These are phyloP conservation scores for Craterostigma plantagineum DNA, from an alignment of 257 asterid genomes.

Conservation along the genomic window DNA sequence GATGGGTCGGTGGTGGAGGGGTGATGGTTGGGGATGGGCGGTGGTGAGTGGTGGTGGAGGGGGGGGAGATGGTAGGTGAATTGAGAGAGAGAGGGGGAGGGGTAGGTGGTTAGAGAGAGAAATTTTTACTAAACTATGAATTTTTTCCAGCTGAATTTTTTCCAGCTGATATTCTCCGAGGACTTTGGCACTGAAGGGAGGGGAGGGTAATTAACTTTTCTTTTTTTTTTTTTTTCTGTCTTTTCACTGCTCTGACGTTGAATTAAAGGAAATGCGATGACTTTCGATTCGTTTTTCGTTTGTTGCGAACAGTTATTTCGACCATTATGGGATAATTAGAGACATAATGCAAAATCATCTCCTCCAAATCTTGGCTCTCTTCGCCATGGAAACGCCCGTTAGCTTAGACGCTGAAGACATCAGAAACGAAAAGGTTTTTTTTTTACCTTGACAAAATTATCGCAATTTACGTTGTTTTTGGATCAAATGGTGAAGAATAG, in stretches of 20 bases:
- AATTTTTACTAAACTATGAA: no score
- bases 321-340: slow-evolving; percentile 83
- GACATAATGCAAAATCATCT: slow-evolving; percentile 97
- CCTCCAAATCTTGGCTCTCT: slow-evolving; percentile 87
- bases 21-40: no score
- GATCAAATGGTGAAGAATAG: no score
- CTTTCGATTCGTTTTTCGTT: slow-evolving; percentile 3
- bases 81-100: no score
- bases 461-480: no score
- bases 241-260: no score
- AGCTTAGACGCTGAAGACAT: slow-evolving; percentile 96
- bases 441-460: not conserved
- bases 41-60: no score
- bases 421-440: slow-evolving; percentile 75
- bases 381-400: slow-evolving; percentile 99
- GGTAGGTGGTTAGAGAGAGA: no score
- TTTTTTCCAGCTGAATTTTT: no score
- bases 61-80: no score
- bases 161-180: slow-evolving; percentile 89
- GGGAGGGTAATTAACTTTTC: slow-evolving; percentile 53
- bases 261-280: slow-evolving; percentile 1
- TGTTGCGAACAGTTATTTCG: slow-evolving; percentile 57
- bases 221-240: slow-evolving; percentile 2
- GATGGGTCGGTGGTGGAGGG: no score
- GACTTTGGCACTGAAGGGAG: slow-evolving; percentile 98